Conservation (phyloP, 2,329 filamentous ascomycete species). For the Ophiostoma perfectum region DNA sequence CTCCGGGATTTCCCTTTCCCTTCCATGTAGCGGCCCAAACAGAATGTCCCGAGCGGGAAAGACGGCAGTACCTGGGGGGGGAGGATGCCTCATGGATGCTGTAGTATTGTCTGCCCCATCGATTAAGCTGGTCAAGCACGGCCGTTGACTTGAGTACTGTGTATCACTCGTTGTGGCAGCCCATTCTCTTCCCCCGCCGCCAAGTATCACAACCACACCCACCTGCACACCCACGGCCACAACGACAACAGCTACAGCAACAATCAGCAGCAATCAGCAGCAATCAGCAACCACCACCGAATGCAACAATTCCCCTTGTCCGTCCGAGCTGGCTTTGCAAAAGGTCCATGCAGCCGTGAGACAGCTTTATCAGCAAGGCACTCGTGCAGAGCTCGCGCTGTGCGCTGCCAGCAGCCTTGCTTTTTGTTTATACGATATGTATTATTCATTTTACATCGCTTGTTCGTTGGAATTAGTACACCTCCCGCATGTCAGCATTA, state of each 20-base stretch:
- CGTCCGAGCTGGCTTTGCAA: too few relatives aligned
- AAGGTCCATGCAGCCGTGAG: background rate
- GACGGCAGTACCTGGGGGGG: background rate
- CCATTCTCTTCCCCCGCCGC: background rate
- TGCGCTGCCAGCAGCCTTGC: too few relatives aligned
- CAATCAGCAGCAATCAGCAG: background rate
- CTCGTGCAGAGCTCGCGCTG: background rate
- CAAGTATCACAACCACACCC: background rate
- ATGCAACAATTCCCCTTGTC: too few relatives aligned
- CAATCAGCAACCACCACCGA: background rate
- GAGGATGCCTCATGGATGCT: too few relatives aligned
- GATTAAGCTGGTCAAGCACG: too few relatives aligned
- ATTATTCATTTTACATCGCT: too few relatives aligned
- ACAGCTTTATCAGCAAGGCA: background rate
- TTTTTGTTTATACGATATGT: too few relatives aligned
- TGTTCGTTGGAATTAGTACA: too few relatives aligned
- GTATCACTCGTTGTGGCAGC: background rate
- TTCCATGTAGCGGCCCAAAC: background rate
- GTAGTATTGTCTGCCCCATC: too few relatives aligned
- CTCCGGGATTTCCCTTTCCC: background rate
- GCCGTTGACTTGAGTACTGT: background rate
- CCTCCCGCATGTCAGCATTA: too few relatives aligned
- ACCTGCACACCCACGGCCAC: background rate
- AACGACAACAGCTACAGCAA: background rate
- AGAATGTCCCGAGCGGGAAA: slow-evolving; percentile 2